Conservation (phyloP, 306 rosid species). For the Dalbergia oliveri region DNA sequence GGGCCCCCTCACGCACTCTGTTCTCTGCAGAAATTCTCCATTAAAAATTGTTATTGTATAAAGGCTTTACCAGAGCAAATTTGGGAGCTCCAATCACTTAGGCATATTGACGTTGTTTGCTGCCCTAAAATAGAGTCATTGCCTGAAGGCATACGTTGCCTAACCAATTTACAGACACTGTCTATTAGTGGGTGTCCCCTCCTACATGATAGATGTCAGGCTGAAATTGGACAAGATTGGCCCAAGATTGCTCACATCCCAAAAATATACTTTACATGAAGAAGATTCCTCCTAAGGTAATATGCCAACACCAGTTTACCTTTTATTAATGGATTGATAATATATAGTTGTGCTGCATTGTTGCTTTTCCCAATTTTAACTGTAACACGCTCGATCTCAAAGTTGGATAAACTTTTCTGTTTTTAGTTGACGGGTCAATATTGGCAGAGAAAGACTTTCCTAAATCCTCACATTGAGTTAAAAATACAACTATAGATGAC, state of each 20-base stretch:
- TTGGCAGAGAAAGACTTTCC: not conserved
- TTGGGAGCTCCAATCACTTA: not conserved
- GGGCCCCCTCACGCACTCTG: not conserved
- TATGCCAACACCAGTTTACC: not conserved
- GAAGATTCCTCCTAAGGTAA: not conserved
- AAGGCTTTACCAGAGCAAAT: not conserved
- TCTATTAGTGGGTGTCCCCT: not conserved
- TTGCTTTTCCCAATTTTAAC: not conserved
- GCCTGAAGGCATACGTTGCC: not conserved
- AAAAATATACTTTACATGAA: not conserved
- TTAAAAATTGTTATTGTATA: not conserved
- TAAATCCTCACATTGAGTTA: not conserved
- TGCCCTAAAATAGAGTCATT: not conserved
- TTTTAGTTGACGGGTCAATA: not conserved
- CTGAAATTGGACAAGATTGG: not conserved
- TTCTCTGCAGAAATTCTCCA: not conserved
- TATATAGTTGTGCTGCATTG: not conserved
- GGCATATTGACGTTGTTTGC: accelerated
- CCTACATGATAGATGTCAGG: not conserved
- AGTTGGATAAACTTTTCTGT: too few relatives aligned
- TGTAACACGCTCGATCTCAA: not conserved
- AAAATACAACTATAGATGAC: not conserved
- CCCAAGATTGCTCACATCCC: slow-evolving; percentile 1
- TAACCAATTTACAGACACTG: not conserved
- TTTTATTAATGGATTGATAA: not conserved